Conservation (phyloP, 495 filamentous ascomycete species). For the Penicillium egyptiacum region DNA sequence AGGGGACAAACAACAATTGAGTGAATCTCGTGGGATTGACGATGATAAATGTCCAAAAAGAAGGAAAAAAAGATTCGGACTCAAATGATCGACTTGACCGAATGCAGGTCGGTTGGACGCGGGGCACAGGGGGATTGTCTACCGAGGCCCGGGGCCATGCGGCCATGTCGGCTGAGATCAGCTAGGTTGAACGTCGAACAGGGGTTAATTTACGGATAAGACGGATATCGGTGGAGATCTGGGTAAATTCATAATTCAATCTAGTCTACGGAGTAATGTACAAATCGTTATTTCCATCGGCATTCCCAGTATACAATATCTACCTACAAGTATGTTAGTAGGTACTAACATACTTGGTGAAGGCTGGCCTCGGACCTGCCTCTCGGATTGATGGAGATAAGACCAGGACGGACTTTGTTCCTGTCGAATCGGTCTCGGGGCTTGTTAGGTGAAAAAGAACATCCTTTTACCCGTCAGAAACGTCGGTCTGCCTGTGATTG, state of each 20-base stretch:
- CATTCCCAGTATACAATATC: not conserved
- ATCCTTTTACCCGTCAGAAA: conserved; percentile 7
- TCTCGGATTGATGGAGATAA: conserved; percentile 1
- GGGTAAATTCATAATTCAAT: not conserved
- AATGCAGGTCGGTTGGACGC: conserved; percentile 36
- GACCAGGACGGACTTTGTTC: not conserved
- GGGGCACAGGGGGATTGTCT: conserved; percentile 20
- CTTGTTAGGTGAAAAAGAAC: not conserved
- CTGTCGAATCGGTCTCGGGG: not conserved
- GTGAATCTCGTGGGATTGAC: conserved; percentile 8
- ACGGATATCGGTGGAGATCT: not conserved
- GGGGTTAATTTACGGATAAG: not conserved
- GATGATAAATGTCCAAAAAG: conserved; percentile 7
- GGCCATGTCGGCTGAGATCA: conserved; percentile 16
- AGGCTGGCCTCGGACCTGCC: not conserved
- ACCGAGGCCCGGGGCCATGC: conserved; percentile 37
- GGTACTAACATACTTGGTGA: not conserved
- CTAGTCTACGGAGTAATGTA: not conserved
- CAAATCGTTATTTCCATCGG: not conserved
- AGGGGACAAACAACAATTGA: conserved; percentile 5
- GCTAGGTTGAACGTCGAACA: not conserved
- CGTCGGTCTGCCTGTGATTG: not conserved
- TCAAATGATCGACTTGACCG: conserved; percentile 18
- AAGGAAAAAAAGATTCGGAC: not conserved
- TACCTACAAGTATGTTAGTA: too few relatives aligned